Base-by-base conservation (phyloP, 2,329 filamentous ascomycete species). In the Fusarium sp. region DNA sequence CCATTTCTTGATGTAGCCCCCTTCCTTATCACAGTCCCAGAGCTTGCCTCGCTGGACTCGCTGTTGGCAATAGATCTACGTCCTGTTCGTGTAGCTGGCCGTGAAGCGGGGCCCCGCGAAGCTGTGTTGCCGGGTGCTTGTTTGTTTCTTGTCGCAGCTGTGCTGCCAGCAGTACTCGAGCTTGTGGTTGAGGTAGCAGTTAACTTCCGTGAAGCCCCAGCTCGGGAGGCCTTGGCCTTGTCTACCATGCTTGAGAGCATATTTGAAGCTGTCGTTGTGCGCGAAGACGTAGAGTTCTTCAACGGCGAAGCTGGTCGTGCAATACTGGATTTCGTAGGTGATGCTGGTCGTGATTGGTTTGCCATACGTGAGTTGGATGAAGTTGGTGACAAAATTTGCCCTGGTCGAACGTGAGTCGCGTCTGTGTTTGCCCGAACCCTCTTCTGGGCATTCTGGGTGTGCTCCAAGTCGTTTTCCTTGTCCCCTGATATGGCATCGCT, bases 301-400 rank as follows among this genome's bases (percentile, higher is more conserved):
- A 87, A 74, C 2, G 90, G 89, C 24, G 90, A 91, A 17, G 83
- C 81, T 24, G 89, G 85, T 24, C 87, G 85, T 3, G 86, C 82
- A 39, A 89, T 81, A 57, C 84, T 83, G 5, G 86, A 83, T 74
- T 90, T 90, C 24, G 80, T 78, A 15, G 87, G 84, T n/a, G 87
- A 86, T 7, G 76, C 75, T 3, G 82, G 79, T 48, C 88, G 86
- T 4, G 82, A 79, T 48, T 88, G 86, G 20, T 78, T 76, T 60
- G 70, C 81, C 17, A 91, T 84, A 51, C 92, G 89, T 7, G 92
- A 91, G 75, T 97, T 97, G 60, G 91, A 90, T 0, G 92, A 94
- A 52, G 92, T 91, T 3, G 93, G 93, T 2, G 94, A 97, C 4
- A 97, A 83, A 37, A 96, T 86, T 77, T 91, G 84, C 49, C 84